Base-by-base conservation (phyloP, 1,139 yeast genomes). In the Nakaseomyces sp. region DNA sequence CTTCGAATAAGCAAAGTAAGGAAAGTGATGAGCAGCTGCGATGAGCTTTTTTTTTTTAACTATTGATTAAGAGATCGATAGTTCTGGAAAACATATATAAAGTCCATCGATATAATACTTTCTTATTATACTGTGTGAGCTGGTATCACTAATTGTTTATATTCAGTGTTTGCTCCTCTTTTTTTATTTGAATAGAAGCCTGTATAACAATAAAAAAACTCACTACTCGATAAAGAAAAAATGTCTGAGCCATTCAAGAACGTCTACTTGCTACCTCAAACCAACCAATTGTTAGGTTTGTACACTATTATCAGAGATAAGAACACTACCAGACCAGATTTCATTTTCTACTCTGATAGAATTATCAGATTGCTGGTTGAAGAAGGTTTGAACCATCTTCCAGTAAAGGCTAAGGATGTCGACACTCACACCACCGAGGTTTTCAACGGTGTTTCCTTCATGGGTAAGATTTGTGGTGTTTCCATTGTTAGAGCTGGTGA, bases 401-500 rank as follows among this genome's bases (percentile, higher is more conserved):
- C 98, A 7, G 95, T 89, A 15, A 78, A 79, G 55, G 70, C 79
- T 41, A 64, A 73, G 35, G 62, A 69, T 5, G 82, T 91, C 41
- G 71, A 74, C 45, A 89, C 97, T 33, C 91, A 94, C 44, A 81
- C 94, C 5, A 82, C 79, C 44, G 74, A 81, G 50, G 66, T 69
- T 29, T 89, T 77, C 64, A 72, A 76, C 5, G 98, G 98, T n/a
- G 81, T 83, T 47, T 72, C 73, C 48, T 89, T 89, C 64, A 69
- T 79, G 60, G 97, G 97, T 39, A 88, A 86, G 66, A 89, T 91
- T 48, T 91, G 97, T 65, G 98, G 98, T 50, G 98, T 91, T 28
- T 86, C 96, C 16, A 91, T 91, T 60, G 94, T 91, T 58, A 76
- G 98, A 61, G 98, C 98, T 6, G 98, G 98, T 51, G 98, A 91